phyloP scores from a whole-genome alignment of 2,329 filamentous ascomycete genomes.

The Fusarium sp. region DNA sequence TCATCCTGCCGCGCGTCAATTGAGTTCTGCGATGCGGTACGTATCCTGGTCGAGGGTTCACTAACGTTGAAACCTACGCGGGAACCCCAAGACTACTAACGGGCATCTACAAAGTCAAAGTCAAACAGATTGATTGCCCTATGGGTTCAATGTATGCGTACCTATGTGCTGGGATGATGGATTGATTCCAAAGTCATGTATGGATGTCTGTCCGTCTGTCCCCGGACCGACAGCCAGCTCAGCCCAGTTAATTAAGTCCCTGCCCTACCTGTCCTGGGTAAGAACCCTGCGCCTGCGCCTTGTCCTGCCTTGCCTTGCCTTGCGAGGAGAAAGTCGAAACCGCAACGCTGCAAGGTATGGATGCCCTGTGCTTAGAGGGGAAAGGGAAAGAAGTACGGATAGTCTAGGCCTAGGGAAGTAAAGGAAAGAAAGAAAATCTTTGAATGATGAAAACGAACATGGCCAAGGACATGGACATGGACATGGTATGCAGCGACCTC shows the following conservation, averaged over 20 bases:
- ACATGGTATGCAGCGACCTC: conserved; percentile 37
- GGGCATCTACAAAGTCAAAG: background rate
- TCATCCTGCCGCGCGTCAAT: conserved; percentile 35
- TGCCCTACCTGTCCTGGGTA: background rate
- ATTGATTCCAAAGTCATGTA: conserved; percentile 4
- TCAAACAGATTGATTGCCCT: background rate
- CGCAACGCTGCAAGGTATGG: conserved; percentile 5
- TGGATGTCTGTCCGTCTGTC: background rate
- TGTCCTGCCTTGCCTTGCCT: background rate
- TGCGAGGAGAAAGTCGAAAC: conserved; percentile 7
- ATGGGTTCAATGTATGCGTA: background rate
- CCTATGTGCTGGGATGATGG: background rate
- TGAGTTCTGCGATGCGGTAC: conserved; percentile 16
- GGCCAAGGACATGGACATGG: conserved; percentile 10
- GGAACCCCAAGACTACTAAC: background rate
- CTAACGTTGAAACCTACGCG: background rate
- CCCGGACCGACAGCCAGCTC: conserved; percentile 4
- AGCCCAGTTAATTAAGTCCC: conserved; percentile 4
- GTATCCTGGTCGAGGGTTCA: background rate
- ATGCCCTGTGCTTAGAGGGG: background rate
- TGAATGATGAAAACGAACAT: conserved; percentile 21
- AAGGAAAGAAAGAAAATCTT: background rate
- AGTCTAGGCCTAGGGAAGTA: background rate
- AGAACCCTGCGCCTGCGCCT: background rate
- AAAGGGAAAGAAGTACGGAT: background rate